Percentiles rank a stretch among this genome's conserved stretches.
These are phyloP conservation scores for Dendrostoma leiphaemia DNA, from an alignment of 2,329 filamentous ascomycete species.

Conservation along the genomic window DNA sequence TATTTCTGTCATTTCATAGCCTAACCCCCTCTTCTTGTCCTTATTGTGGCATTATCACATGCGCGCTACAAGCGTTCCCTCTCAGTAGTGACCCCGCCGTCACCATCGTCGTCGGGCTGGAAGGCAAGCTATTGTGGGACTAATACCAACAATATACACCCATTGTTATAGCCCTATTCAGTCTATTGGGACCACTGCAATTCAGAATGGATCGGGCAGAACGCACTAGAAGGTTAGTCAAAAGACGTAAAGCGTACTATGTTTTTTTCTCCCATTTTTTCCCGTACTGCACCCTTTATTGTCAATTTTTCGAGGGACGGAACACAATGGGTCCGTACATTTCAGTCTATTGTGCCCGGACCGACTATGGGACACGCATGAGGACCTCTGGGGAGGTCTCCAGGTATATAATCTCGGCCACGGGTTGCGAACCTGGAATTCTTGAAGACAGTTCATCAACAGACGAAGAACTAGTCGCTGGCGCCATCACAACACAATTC, in stretches of 20 bases:
- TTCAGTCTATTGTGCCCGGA: conserved; percentile 1
- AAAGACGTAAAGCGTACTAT: background rate
- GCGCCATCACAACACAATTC: no score
- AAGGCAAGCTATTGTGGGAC: no score
- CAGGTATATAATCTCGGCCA: background rate
- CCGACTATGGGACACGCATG: background rate
- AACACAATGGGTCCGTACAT: background rate
- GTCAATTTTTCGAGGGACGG: background rate
- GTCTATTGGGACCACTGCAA: background rate
- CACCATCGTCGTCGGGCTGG: no score
- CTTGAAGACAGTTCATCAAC: no score
- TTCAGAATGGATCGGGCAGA: conserved; percentile 17
- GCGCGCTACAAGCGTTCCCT: no score
- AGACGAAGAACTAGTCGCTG: no score
- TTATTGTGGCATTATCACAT: background rate
- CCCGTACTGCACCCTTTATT: background rate
- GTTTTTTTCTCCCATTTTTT: background rate
- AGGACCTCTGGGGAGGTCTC: background rate
- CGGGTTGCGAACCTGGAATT: no score
- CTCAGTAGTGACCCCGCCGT: background rate
- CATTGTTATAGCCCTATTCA: background rate
- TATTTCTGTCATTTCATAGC: no score
- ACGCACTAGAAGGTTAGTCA: conserved; percentile 18
- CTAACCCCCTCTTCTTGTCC: no score
- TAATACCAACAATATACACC: no score